Conservation (phyloP, 2,329 filamentous ascomycete genomes). For the Penicillium corylophilum region DNA sequence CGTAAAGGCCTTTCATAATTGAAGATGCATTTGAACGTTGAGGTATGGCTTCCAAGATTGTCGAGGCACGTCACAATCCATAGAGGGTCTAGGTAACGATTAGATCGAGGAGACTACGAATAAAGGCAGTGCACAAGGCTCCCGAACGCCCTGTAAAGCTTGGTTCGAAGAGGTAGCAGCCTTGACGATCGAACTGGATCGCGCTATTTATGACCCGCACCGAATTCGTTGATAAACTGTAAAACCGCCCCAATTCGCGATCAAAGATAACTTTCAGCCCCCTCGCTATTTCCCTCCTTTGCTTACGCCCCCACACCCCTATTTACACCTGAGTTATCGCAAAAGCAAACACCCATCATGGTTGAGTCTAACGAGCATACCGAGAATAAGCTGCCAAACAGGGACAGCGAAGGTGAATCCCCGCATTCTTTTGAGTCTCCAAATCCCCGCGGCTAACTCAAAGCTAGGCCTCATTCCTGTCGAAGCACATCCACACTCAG, state of each 20-base stretch:
- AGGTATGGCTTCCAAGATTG: background rate
- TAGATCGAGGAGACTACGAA: background rate
- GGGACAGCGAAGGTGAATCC: conserved; percentile 8
- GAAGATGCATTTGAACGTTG: background rate
- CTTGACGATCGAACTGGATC: background rate
- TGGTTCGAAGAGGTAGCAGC: background rate
- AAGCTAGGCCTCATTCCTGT: conserved; percentile 16
- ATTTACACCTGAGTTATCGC: background rate
- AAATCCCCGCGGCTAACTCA: background rate
- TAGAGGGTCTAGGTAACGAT: background rate
- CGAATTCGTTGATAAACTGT: conserved; percentile 6
- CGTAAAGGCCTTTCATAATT: background rate
- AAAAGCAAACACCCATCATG: background rate
- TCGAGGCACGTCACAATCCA: background rate
- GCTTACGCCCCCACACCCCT: background rate
- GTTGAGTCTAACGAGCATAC: background rate
- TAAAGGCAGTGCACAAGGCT: background rate
- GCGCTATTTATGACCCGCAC: conserved; percentile 1
- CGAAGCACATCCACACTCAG: conserved; percentile 4
- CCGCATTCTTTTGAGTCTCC: background rate
- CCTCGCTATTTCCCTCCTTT: background rate
- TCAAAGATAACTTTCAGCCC: background rate
- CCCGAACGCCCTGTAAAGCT: background rate
- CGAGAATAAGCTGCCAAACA: background rate
- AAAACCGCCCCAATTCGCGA: background rate